Evolutionary conservation across 2,329 filamentous ascomycete species (phyloP).

Genomic region (Aureobasidium mangrovei): DNA sequence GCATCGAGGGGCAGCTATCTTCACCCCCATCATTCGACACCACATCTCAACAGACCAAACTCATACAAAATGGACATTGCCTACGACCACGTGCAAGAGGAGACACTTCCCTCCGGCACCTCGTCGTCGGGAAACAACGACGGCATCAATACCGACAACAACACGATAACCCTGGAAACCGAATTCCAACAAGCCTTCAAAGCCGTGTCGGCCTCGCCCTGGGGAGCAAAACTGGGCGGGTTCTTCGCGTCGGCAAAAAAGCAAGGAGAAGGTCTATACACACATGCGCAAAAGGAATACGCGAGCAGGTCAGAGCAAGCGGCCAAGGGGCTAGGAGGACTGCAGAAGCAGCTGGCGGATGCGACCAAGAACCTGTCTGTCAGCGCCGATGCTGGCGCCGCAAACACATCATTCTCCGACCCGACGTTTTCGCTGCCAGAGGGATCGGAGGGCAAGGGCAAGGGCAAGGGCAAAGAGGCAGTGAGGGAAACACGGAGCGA

Average conservation of each 20-base stretch:
- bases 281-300: slow-evolving; percentile 75
- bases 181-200: slow-evolving; percentile 95
- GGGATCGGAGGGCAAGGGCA: slow-evolving; percentile 3
- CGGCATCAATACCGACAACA: slow-evolving; percentile 36
- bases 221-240: slow-evolving; percentile 81
- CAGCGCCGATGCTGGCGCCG: slow-evolving; percentile 26
- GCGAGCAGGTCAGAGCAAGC: slow-evolving; percentile 62
- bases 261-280: slow-evolving; percentile 83
- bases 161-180: slow-evolving; percentile 51
- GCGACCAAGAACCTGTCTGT: slow-evolving; percentile 68
- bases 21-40: no score
- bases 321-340: slow-evolving; percentile 64
- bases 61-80: slow-evolving; percentile 72
- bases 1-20: neutral
- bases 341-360: slow-evolving; percentile 39
- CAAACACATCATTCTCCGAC: slow-evolving; percentile 23
- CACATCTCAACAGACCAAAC: neutral
- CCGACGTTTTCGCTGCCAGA: slow-evolving; percentile 17
- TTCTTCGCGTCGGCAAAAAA: slow-evolving; percentile 89
- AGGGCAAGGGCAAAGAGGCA: slow-evolving; percentile 20
- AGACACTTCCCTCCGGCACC: slow-evolving; percentile 47
- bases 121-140: slow-evolving; percentile 16
- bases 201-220: slow-evolving; percentile 81
- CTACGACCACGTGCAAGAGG: slow-evolving; percentile 93
- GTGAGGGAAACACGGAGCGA: neutral